phyloP scores from a whole-genome alignment of 2,329 filamentous ascomycete genomes.

The Aaosphaeria arxii region DNA sequence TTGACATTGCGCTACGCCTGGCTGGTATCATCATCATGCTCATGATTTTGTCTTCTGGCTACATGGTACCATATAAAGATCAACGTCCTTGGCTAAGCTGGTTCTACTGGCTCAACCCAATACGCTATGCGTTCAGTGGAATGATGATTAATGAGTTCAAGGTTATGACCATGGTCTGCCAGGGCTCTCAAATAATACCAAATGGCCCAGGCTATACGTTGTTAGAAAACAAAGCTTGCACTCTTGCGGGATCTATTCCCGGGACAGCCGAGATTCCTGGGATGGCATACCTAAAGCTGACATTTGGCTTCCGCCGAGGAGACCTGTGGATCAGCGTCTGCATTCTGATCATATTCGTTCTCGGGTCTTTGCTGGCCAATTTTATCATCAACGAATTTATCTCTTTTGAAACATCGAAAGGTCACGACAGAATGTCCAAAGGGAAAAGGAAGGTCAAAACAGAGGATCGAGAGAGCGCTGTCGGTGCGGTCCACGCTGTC shows the following conservation, averaged over 20 bases:
- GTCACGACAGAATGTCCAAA: slow-evolving; percentile 61
- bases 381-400: slow-evolving; percentile 76
- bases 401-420: slow-evolving; percentile 65
- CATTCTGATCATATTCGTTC: slow-evolving; percentile 73
- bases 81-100: slow-evolving; percentile 79
- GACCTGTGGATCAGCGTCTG: slow-evolving; percentile 66
- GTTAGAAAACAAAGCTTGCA: slow-evolving; percentile 76
- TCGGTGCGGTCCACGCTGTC: slow-evolving; percentile 42
- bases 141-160: slow-evolving; percentile 88
- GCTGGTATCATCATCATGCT: slow-evolving; percentile 76
- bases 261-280: slow-evolving; percentile 66
- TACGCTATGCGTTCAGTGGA: slow-evolving; percentile 72
- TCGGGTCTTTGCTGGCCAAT: slow-evolving; percentile 69
- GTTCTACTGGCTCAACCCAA: slow-evolving; percentile 77
- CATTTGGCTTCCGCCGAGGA: slow-evolving; percentile 63
- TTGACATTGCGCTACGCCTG: slow-evolving; percentile 79
- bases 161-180: slow-evolving; percentile 66
- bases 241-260: slow-evolving; percentile 66
- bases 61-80: slow-evolving; percentile 74
- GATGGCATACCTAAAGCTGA: slow-evolving; percentile 63
- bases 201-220: slow-evolving; percentile 67
- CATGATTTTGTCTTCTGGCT: slow-evolving; percentile 79
- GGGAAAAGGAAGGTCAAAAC: slow-evolving; percentile 57
- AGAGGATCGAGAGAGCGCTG: slow-evolving; percentile 40
- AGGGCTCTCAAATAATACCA: slow-evolving; percentile 65